phyloP scores from a whole-genome alignment of 2,329 filamentous ascomycete species.

The Fusarium annulatum region DNA sequence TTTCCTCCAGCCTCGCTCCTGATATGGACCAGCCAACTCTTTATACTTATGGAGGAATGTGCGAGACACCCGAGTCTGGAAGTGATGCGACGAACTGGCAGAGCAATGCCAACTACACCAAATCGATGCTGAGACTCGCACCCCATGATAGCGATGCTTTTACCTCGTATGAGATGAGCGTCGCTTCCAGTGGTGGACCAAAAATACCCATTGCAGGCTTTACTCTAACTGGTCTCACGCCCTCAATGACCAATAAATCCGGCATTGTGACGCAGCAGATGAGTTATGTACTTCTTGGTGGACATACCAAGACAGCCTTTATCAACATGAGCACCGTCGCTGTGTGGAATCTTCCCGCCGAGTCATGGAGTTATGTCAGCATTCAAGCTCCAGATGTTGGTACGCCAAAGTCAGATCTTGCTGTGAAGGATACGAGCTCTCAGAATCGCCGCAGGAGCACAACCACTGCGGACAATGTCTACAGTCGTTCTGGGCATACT shows the following conservation, averaged over 20 bases:
- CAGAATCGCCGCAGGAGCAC: constrained; percentile 19
- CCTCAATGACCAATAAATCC: constrained; percentile 75
- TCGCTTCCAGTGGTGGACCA: constrained; percentile 63
- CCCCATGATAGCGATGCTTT: constrained; percentile 52
- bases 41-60: constrained; percentile 93
- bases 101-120: constrained; percentile 79
- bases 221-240: constrained; percentile 77
- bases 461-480: constrained; percentile 60
- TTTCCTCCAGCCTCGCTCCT: constrained; percentile 70
- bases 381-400: constrained; percentile 60
- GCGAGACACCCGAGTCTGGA: constrained; percentile 61
- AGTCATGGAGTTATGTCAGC: constrained; percentile 84
- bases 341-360: constrained; percentile 86
- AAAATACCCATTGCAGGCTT: constrained; percentile 89
- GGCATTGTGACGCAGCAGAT: constrained; percentile 76
- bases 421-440: constrained; percentile 51
- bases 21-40: constrained; percentile 64
- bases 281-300: constrained; percentile 84
- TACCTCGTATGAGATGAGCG: constrained; percentile 50
- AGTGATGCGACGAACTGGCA: constrained; percentile 67
- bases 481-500: constrained; percentile 90
- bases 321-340: constrained; percentile 95
- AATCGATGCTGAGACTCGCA: constrained; percentile 77
- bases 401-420: constrained; percentile 64
- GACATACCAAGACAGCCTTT: constrained; percentile 84